Evolutionary conservation across 495 filamentous ascomycete genomes (phyloP), one percentile per base, ranked within the genome.

Genomic region (Jackrogersella minutella): DNA sequence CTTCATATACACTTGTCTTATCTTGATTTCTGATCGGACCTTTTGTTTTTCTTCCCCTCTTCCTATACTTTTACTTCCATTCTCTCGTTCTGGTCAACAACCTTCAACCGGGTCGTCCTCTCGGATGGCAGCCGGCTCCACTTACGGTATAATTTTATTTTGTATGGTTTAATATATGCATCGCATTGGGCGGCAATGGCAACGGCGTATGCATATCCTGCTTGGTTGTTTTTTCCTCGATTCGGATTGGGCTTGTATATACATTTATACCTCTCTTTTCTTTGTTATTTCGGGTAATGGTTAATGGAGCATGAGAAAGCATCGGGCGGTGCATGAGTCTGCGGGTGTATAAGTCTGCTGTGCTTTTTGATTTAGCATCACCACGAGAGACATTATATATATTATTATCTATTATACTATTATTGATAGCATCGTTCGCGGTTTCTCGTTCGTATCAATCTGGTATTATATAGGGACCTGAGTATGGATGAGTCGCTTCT

Each of bases 1-100:
- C 54, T 69, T 69, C 60, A 61, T 56, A 19, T 59, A 33, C 51
- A 37, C 44, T n/a, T 62, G 58, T 68, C 31, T 67, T 67, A 66
- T 43, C 37, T 57, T 40, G 11, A 11, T 17, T 51, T 19, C 7
- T 6, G 10, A 33, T 40, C 19, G 40, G 37, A 13, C 9, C 24
- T 26, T 46, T 19, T 39, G 44, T 22, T 36, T 49, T 55, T 47
- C 19, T 40, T n/a, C n/a, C n/a, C n/a, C n/a, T n/a, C n/a, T n/a
- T n/a, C n/a, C n/a, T n/a, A n/a, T n/a, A n/a, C 28, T 24, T 24
- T 14, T 43, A 31, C 14, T 41, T 26, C 41, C 57, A 44, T 47
- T 49, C 44, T 49, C 44, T 28, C 43, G 56, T 40, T 53, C 50
- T 41, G 47, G 47, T 28, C 41, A 51, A 36, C 39, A 50, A 10